Conservation (phyloP, 2,329 filamentous ascomycete genomes). For the Xylaria sp. region DNA sequence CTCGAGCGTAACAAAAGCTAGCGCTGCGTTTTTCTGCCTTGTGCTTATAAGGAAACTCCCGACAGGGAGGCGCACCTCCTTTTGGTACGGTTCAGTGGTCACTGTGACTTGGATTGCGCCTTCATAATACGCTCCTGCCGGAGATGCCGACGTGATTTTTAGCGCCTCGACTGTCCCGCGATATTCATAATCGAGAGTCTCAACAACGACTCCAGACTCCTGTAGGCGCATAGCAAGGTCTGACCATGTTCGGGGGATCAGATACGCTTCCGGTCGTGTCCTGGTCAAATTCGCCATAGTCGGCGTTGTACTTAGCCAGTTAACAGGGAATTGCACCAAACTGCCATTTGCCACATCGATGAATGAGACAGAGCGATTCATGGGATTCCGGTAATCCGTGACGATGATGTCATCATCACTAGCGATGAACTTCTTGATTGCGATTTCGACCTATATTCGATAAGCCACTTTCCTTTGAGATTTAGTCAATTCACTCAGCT, state of each 20-base stretch:
- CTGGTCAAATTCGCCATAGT: conserved; percentile 42
- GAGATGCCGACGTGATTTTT: conserved; percentile 36
- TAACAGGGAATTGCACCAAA: conserved; percentile 41
- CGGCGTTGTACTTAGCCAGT: conserved; percentile 44
- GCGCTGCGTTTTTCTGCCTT: conserved; percentile 45
- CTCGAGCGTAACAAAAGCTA: conserved; percentile 47
- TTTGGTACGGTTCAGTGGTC: conserved; percentile 35
- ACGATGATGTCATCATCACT: conserved; percentile 44
- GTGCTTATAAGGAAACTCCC: conserved; percentile 44
- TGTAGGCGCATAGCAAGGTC: conserved; percentile 41
- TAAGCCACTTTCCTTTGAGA: conserved; percentile 5
- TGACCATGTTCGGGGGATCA: conserved; percentile 45
- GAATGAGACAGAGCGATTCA: conserved; percentile 43
- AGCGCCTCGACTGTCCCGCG: conserved; percentile 41
- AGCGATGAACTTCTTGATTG: conserved; percentile 41
- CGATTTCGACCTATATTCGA: conserved; percentile 35
- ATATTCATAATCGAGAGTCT: conserved; percentile 42
- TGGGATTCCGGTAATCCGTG: conserved; percentile 41
- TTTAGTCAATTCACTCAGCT: not conserved
- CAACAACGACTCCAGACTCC: conserved; percentile 41
- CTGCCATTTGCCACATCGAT: conserved; percentile 42
- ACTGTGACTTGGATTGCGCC: conserved; percentile 45
- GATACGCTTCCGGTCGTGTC: conserved; percentile 43
- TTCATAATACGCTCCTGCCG: conserved; percentile 42
- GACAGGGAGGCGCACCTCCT: conserved; percentile 39